phyloP scores from a whole-genome alignment of 345 rosid genomes.

The Camelina laxa region DNA sequence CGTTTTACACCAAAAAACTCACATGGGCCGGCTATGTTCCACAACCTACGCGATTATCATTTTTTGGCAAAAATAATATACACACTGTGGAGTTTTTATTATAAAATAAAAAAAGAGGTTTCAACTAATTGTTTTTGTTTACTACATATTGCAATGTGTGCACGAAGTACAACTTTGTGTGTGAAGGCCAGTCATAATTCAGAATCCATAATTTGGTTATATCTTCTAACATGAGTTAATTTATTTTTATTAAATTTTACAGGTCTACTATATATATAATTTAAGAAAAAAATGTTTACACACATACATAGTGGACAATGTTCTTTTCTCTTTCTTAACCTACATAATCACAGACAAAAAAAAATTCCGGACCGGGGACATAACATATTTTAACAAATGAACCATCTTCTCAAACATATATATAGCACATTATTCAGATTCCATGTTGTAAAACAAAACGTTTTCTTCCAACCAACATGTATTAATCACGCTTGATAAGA shows the following conservation, averaged over 20 bases:
- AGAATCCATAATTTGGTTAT: neutral
- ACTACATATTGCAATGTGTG: neutral
- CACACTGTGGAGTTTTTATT: neutral
- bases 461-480: neutral
- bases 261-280: neutral
- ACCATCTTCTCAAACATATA: too few relatives aligned
- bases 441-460: neutral
- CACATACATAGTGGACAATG: neutral
- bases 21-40: slow-evolving; percentile 35
- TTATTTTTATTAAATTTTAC: neutral
- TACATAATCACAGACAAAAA: neutral
- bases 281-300: neutral
- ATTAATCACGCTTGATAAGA: neutral
- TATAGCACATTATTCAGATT: too few relatives aligned
- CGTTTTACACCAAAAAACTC: slow-evolving; percentile 27
- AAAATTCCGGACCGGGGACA: neutral
- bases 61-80: slow-evolving; percentile 1
- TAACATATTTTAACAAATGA: neutral
- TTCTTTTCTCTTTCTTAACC: neutral
- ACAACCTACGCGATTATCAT: slow-evolving; percentile 12
- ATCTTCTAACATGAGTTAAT: neutral
- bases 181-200: neutral
- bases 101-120: neutral
- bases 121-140: neutral
- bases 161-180: slow-evolving; percentile 5